These are phyloP conservation scores for Eucalyptus rudis DNA, from an alignment of 345 rosid genomes.

Conservation along the genomic window DNA sequence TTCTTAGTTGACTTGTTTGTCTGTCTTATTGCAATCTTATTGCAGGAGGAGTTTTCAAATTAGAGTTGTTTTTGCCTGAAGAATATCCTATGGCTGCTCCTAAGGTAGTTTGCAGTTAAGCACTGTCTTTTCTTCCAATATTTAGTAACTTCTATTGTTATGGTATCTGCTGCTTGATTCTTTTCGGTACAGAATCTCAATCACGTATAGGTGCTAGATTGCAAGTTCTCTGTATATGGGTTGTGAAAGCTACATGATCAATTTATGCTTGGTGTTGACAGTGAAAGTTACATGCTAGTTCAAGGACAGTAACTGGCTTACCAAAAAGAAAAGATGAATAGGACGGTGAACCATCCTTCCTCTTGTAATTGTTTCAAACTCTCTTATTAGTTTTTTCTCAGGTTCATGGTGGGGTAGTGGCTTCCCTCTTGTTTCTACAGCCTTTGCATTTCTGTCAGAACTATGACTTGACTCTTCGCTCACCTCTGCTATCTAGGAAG, in stretches of 20 bases:
- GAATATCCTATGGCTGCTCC: conserved; percentile 99
- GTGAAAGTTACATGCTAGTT: background rate
- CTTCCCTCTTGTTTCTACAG: background rate
- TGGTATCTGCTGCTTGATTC: background rate
- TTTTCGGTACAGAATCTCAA: background rate
- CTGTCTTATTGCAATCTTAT: background rate
- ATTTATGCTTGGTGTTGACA: background rate
- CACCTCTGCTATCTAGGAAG: background rate
- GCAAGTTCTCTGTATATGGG: background rate
- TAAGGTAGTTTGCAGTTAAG: conserved; percentile 38
- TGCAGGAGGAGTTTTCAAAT: conserved; percentile 94
- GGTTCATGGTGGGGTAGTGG: background rate
- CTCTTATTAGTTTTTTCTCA: background rate
- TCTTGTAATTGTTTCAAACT: background rate
- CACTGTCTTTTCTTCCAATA: background rate
- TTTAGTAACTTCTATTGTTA: background rate
- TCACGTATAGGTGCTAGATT: background rate
- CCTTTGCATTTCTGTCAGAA: background rate
- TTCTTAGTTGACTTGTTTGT: background rate
- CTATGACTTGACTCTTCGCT: background rate
- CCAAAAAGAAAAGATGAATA: background rate
- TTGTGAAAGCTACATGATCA: background rate
- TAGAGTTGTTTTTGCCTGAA: conserved; percentile 98
- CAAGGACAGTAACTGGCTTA: background rate
- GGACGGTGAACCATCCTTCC: background rate